These are phyloP conservation scores for Candida michaelii DNA, from an alignment of 805 yeast species.

Conservation along the genomic window DNA sequence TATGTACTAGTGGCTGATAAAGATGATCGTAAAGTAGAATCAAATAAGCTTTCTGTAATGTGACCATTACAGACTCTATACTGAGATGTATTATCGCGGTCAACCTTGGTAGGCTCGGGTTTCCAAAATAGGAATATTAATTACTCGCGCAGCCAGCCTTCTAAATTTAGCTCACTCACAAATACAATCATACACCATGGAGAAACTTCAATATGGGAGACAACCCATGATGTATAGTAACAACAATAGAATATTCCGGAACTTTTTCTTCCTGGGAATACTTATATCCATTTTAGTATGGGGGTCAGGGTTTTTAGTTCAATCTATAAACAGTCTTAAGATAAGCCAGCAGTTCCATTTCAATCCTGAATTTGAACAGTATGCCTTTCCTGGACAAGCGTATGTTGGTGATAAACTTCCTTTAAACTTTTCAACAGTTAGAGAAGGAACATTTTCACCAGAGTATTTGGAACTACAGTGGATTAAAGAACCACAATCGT, in stretches of 20 bases:
- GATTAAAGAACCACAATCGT: conserved; percentile 56
- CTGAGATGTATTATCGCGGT: too few species aligned
- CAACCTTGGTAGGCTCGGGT: not conserved
- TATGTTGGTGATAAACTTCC: conserved; percentile 19
- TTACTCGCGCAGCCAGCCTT: conserved; percentile 5
- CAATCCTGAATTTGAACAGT: conserved; percentile 1
- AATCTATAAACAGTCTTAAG: conserved; percentile 17
- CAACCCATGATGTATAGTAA: too few species aligned
- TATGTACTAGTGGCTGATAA: too few species aligned
- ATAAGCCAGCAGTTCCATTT: not conserved
- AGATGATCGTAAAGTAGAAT: too few species aligned
- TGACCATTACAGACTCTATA: too few species aligned
- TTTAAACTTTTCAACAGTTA: conserved; percentile 30
- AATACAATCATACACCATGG: not conserved
- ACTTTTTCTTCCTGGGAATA: conserved; percentile 13
- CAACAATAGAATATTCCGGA: not conserved
- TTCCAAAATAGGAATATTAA: not conserved
- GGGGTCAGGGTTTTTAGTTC: conserved; percentile 37
- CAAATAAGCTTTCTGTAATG: too few species aligned
- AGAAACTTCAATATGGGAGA: not conserved
- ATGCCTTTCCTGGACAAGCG: not conserved
- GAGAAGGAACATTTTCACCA: conserved; percentile 61
- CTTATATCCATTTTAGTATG: conserved; percentile 32
- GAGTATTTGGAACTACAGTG: conserved; percentile 61
- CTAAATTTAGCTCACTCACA: conserved; percentile 1